Conservation (phyloP, 2,329 filamentous ascomycete species). For the Orbilia blumenaviensis region DNA sequence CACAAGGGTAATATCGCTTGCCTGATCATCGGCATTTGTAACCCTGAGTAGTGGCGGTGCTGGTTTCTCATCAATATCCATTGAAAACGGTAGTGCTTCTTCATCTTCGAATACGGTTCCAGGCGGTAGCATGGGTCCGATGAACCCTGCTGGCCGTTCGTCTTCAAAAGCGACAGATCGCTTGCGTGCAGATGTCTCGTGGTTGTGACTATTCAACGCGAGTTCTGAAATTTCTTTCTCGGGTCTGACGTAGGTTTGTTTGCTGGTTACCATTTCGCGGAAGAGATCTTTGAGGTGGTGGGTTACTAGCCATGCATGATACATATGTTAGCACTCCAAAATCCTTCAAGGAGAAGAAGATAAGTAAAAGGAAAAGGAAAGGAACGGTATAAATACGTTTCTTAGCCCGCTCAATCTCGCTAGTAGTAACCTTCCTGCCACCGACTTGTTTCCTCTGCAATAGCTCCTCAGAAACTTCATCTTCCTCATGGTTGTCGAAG, state of each 20-base stretch:
- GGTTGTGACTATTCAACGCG: conserved; percentile 67
- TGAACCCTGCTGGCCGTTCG: conserved; percentile 64
- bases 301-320: conserved; percentile 75
- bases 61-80: conserved; percentile 56
- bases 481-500: conserved; percentile 73
- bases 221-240: conserved; percentile 80
- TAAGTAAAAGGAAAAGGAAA: no score
- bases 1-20: conserved; percentile 56
- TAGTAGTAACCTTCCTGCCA: conserved; percentile 71
- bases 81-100: conserved; percentile 33
- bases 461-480: conserved; percentile 72
- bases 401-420: conserved; percentile 71
- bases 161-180: conserved; percentile 64
- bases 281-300: conserved; percentile 77
- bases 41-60: conserved; percentile 18
- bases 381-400: conserved; percentile 70
- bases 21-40: conserved; percentile 54
- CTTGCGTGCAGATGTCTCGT: conserved; percentile 39
- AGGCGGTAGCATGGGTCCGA: conserved; percentile 53
- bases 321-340: conserved; percentile 54
- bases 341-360: background rate
- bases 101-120: conserved; percentile 17
- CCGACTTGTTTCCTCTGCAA: conserved; percentile 77
- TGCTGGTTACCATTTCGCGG: conserved; percentile 72
- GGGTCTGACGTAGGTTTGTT: conserved; percentile 72